phyloP scores from a whole-genome alignment of 78 protist species.

The Dictyostelium brefeldianum region DNA sequence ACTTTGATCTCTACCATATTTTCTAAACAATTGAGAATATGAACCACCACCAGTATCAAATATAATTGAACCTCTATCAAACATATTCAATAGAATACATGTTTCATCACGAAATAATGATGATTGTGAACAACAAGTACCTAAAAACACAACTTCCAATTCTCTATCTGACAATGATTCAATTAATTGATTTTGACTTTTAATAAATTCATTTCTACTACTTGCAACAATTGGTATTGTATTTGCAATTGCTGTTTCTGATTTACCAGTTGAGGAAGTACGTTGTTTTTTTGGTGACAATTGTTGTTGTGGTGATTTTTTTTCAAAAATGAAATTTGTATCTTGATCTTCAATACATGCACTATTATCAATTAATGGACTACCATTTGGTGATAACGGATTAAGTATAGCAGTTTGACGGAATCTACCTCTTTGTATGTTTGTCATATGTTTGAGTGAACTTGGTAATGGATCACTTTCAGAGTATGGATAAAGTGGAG shows the following conservation, averaged over 20 bases:
- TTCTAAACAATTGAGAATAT: constrained; percentile 58
- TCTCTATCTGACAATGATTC: constrained; percentile 3
- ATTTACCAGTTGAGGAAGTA: background rate
- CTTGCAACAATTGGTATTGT: background rate
- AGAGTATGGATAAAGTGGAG: background rate
- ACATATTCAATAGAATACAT: constrained; percentile 46
- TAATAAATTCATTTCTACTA: background rate
- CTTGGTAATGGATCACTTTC: background rate
- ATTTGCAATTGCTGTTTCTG: constrained; percentile 18
- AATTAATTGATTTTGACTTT: background rate
- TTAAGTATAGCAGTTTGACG: constrained; percentile 35
- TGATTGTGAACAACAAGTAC: constrained; percentile 64
- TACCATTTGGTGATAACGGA: background rate
- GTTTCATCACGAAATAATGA: constrained; percentile 40
- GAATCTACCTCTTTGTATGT: constrained; percentile 29
- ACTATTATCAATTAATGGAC: constrained; percentile 10
- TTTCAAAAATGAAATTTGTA: constrained; percentile 6
- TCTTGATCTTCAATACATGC: constrained; percentile 30
- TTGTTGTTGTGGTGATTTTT: background rate
- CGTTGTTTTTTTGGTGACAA: background rate
- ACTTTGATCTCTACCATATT: constrained; percentile 31
- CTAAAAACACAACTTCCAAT: constrained; percentile 44
- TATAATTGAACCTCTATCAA: constrained; percentile 65
- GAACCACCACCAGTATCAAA: constrained; percentile 66
- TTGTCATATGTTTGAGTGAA: background rate